Evolutionary conservation across 1,139 yeast species (phyloP).

Genomic region (Waltiozyma sp.): DNA sequence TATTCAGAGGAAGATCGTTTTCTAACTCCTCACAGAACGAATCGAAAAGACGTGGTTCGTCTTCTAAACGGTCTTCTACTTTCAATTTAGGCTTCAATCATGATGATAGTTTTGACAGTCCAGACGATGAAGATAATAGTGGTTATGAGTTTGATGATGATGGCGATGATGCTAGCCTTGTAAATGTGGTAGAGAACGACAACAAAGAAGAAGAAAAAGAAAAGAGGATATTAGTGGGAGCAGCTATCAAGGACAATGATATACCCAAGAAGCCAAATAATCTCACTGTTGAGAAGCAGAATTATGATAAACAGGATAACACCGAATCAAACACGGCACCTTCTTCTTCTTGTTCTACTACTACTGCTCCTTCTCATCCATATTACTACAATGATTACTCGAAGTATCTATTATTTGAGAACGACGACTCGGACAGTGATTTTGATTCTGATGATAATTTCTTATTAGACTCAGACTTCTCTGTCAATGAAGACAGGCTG

Average conservation of each 20-base stretch:
- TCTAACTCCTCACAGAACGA: constrained; percentile 5
- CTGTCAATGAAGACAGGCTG: constrained; percentile 19
- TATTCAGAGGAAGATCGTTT: constrained; percentile 14
- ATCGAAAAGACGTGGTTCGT: background rate
- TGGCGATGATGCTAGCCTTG: no score
- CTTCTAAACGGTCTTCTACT: background rate
- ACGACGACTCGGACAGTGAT: background rate
- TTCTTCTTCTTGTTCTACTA: no score
- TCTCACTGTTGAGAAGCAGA: constrained; percentile 15
- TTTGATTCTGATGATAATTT: constrained; percentile 23
- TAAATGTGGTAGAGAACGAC: constrained; percentile 1
- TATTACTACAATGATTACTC: background rate
- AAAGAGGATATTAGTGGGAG: constrained; percentile 11
- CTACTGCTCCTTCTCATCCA: no score
- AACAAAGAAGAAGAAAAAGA: constrained; percentile 12
- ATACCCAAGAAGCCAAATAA: constrained; percentile 12
- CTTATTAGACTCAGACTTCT: constrained; percentile 26
- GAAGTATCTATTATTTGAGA: constrained; percentile 1
- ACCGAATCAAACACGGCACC: background rate
- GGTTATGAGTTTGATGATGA: background rate
- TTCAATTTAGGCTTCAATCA: constrained; percentile 1
- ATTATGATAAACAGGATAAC: constrained; percentile 12
- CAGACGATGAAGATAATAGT: constrained; percentile 1
- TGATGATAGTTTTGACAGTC: constrained; percentile 6
- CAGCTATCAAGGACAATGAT: background rate